Evolutionary conservation across 768 basidiomycete genomes (phyloP).

Genomic region (Piloderma croceum): DNA sequence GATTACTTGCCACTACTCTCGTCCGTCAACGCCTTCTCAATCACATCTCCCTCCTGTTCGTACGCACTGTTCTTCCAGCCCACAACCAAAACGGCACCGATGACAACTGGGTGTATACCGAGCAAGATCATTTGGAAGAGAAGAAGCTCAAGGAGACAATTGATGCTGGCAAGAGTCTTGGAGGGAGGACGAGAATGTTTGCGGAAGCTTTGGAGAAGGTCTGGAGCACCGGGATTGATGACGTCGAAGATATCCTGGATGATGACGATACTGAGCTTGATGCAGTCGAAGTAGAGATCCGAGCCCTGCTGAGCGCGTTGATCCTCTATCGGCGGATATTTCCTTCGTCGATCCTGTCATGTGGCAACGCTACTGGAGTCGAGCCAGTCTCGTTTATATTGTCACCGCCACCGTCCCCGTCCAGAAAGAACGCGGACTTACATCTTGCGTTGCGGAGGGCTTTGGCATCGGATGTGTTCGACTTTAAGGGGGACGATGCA

Average conservation of each 20-base stretch:
- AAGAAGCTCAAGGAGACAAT: constrained; percentile 43
- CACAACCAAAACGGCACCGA: constrained; percentile 6
- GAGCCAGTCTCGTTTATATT: constrained; percentile 36
- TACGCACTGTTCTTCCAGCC: constrained; percentile 33
- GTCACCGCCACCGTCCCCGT: constrained; percentile 58
- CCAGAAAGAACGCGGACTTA: constrained; percentile 36
- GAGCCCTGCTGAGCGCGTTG: constrained; percentile 51
- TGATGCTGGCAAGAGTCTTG: constrained; percentile 57
- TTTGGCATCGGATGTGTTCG: constrained; percentile 51
- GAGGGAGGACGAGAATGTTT: constrained; percentile 50
- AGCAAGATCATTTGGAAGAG: constrained; percentile 28
- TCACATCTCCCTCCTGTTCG: constrained; percentile 52
- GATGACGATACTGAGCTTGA: constrained; percentile 21
- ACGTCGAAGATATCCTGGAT: constrained; percentile 15
- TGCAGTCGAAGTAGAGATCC: constrained; percentile 42
- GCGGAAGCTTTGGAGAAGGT: constrained; percentile 53
- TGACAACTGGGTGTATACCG: constrained; percentile 8
- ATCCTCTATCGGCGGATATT: constrained; percentile 61
- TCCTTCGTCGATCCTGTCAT: constrained; percentile 23
- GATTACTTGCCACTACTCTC: constrained; percentile 43
- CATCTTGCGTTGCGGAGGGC: constrained; percentile 44
- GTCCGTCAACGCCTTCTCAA: constrained; percentile 48
- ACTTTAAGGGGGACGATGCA: constrained; percentile 25
- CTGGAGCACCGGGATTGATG: constrained; percentile 31
- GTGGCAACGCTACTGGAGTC: constrained; percentile 7